Evolutionary conservation across 768 basidiomycete genomes (phyloP).

Genomic region (Termitomyces sp.): DNA sequence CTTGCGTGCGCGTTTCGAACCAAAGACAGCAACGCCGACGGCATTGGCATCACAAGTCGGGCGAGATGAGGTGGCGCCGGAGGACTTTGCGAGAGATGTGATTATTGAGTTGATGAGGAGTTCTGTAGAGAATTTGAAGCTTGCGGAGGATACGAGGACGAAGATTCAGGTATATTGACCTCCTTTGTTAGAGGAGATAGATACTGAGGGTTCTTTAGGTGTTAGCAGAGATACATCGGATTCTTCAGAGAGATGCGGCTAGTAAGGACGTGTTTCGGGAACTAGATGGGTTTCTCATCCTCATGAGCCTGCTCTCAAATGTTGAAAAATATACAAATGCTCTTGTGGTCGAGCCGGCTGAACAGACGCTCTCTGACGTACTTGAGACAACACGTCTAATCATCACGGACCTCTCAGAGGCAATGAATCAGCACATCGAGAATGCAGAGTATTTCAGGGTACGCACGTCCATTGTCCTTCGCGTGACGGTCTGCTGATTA

Average conservation of each 20-base stretch:
- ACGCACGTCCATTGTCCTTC: slow-evolving; percentile 16
- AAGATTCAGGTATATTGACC: slow-evolving; percentile 47
- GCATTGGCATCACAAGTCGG: slow-evolving; percentile 19
- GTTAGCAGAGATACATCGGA: slow-evolving; percentile 59
- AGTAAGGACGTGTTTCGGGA: slow-evolving; percentile 79
- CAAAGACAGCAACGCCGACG: slow-evolving; percentile 16
- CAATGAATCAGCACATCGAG: slow-evolving; percentile 46
- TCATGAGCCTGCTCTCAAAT: slow-evolving; percentile 69
- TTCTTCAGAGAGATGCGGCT: slow-evolving; percentile 57
- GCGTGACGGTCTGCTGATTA: neutral
- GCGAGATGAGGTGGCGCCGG: slow-evolving; percentile 46
- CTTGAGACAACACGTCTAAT: slow-evolving; percentile 55
- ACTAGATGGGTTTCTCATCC: slow-evolving; percentile 72
- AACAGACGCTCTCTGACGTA: slow-evolving; percentile 30
- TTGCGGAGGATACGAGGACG: slow-evolving; percentile 38
- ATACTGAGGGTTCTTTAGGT: slow-evolving; percentile 34
- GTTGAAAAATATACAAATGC: slow-evolving; percentile 31
- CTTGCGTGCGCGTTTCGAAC: slow-evolving; percentile 50
- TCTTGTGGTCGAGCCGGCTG: slow-evolving; percentile 32
- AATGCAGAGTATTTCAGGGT: slow-evolving; percentile 71
- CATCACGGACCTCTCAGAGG: slow-evolving; percentile 62
- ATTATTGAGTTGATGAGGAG: slow-evolving; percentile 67
- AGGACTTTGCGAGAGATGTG: slow-evolving; percentile 72
- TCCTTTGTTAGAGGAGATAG: neutral
- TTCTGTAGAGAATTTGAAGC: slow-evolving; percentile 65